Conservation (phyloP, 1,284 basidiomycete genomes). For the Fereydounia khargensis region DNA sequence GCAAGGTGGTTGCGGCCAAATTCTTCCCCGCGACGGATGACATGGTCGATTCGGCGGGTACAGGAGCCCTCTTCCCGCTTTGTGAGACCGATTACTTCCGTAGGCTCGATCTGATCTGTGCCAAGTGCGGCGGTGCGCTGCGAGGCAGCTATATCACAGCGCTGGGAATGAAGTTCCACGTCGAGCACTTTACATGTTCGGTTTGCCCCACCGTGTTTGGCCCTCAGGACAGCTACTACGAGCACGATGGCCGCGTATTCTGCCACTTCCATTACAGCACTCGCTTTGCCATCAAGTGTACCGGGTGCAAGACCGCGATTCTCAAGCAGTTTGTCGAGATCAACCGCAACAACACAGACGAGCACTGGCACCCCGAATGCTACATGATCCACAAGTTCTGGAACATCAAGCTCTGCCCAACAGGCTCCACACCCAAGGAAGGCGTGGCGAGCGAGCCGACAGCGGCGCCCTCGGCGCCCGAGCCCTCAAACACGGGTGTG, state of each 20-base stretch:
- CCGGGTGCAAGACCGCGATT: conserved; percentile 96
- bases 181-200: conserved; percentile 99
- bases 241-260: conserved; percentile 89
- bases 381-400: conserved; percentile 99
- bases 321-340: conserved; percentile 99
- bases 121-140: conserved; percentile 88
- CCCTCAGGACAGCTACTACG: conserved; percentile 97
- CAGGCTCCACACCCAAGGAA: conserved; percentile 44
- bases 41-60: conserved; percentile 67
- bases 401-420: conserved; percentile 82
- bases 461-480: conserved; percentile 5
- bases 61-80: conserved; percentile 46
- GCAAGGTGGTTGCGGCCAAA: conserved; percentile 92
- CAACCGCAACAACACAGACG: conserved; percentile 94
- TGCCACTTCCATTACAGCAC: conserved; percentile 84
- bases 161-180: conserved; percentile 98
- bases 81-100: conserved; percentile 98
- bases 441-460: conserved; percentile 17
- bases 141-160: conserved; percentile 98
- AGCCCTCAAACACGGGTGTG: conserved; percentile 16
- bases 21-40: conserved; percentile 75
- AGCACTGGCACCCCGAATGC: conserved; percentile 99
- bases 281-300: conserved; percentile 95
- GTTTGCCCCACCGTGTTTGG: conserved; percentile 94
- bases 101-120: conserved; percentile 91